phyloP scores from a whole-genome alignment of 352 stramenopile species.

The Globisporangium okanoganense region DNA sequence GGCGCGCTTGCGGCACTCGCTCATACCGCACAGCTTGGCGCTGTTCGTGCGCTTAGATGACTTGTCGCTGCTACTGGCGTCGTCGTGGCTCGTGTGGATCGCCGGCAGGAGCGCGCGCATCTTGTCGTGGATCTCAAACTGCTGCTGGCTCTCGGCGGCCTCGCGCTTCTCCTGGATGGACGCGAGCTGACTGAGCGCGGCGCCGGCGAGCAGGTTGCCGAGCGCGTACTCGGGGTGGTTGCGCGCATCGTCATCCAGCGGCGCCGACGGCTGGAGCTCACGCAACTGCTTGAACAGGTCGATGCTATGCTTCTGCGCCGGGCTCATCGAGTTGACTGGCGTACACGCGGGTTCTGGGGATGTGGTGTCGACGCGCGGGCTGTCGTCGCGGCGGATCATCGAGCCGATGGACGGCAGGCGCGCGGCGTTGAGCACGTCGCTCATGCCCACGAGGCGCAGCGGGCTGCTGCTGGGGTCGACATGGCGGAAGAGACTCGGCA shows the following conservation, averaged over 20 bases:
- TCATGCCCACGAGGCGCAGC: slow-evolving; percentile 58
- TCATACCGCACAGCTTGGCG: slow-evolving; percentile 76
- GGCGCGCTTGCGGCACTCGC: slow-evolving; percentile 70
- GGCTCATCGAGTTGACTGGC: slow-evolving; percentile 33
- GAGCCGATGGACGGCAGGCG: slow-evolving; percentile 57
- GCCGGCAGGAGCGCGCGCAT: slow-evolving; percentile 24
- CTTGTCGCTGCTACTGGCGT: slow-evolving; percentile 25
- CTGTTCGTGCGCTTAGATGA: slow-evolving; percentile 48
- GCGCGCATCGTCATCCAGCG: slow-evolving; percentile 19
- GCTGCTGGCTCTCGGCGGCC: not conserved
- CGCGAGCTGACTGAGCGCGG: slow-evolving; percentile 44
- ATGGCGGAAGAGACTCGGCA: slow-evolving; percentile 52
- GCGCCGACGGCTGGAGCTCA: slow-evolving; percentile 21
- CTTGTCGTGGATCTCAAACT: slow-evolving; percentile 16
- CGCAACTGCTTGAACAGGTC: slow-evolving; percentile 61
- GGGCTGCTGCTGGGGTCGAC: slow-evolving; percentile 20
- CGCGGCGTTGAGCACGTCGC: slow-evolving; percentile 47
- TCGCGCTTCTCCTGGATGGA: slow-evolving; percentile 25
- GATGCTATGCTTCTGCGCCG: slow-evolving; percentile 59
- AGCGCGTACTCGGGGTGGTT: slow-evolving; percentile 27
- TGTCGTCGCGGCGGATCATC: slow-evolving; percentile 60
- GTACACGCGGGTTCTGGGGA: not conserved
- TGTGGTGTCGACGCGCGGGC: slow-evolving; percentile 13
- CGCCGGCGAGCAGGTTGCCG: slow-evolving; percentile 43
- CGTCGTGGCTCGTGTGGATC: slow-evolving; percentile 9